Conservation (phyloP, 805 yeast species). For the Starmerella stellata region DNA sequence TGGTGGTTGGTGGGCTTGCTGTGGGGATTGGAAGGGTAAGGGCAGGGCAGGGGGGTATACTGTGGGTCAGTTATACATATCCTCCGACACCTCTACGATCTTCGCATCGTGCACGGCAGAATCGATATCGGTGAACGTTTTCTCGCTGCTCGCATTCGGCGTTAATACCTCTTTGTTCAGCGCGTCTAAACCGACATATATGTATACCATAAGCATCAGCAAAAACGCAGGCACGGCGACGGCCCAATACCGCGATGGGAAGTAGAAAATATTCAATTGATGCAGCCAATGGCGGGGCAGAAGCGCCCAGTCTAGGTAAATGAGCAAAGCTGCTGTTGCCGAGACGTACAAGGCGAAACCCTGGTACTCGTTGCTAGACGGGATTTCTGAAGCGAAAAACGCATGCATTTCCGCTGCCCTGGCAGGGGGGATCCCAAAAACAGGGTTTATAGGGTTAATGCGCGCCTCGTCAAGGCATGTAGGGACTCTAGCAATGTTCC, state of each 20-base stretch:
- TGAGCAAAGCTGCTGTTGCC: slow-evolving; percentile 35
- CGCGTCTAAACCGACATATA: slow-evolving; percentile 48
- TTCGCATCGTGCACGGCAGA: slow-evolving; percentile 72
- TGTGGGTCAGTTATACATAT: slow-evolving; percentile 16
- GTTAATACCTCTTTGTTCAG: slow-evolving; percentile 68
- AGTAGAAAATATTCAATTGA: slow-evolving; percentile 40
- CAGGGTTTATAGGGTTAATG: slow-evolving; percentile 31
- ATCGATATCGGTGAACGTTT: slow-evolving; percentile 54
- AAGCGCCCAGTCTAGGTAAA: slow-evolving; percentile 58
- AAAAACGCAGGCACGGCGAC: slow-evolving; percentile 55
- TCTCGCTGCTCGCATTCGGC: slow-evolving; percentile 35
- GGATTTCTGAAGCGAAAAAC: slow-evolving; percentile 8
- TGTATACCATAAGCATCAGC: slow-evolving; percentile 46
- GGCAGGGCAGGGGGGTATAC: no score
- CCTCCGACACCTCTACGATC: slow-evolving; percentile 25
- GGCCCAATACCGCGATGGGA: slow-evolving; percentile 89
- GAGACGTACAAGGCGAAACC: slow-evolving; percentile 74
- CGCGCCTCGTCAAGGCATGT: not conserved
- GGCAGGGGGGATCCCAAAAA: slow-evolving; percentile 39
- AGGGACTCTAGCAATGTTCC: slow-evolving; percentile 9
- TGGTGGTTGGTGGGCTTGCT: no score
- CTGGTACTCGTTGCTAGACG: slow-evolving; percentile 41
- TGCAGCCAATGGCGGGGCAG: slow-evolving; percentile 40
- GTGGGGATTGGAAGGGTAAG: no score
- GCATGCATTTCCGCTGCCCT: slow-evolving; percentile 24